A percentile compares a stretch with the other conserved stretches of the same genome.
phyloP scores from a whole-genome alignment of 2,329 filamentous ascomycete genomes.

The Epichloe elymi region DNA sequence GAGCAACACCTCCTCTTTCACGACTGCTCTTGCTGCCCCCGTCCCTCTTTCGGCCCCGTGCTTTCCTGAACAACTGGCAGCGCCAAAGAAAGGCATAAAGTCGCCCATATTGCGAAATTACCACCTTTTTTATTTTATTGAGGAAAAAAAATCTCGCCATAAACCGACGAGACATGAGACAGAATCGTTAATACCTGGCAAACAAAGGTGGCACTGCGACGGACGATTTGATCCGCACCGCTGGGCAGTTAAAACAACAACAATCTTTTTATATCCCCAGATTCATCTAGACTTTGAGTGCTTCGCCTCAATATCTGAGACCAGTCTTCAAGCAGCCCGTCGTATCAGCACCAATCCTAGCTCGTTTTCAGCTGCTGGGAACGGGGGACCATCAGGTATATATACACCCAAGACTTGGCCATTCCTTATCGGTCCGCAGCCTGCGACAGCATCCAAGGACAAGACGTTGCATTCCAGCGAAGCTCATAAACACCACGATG shows the following conservation, averaged over 20 bases:
- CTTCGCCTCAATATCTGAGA: neutral
- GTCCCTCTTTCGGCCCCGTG: neutral
- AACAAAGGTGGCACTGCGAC: slow-evolving; percentile 1
- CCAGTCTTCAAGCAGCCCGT: neutral
- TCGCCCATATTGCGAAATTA: neutral
- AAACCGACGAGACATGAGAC: slow-evolving; percentile 6
- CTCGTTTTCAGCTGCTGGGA: neutral
- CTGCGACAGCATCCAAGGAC: slow-evolving; percentile 10
- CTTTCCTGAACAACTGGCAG: neutral
- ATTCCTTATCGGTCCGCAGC: slow-evolving; percentile 15
- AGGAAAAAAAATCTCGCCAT: neutral
- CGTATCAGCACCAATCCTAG: neutral
- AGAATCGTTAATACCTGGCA: slow-evolving; percentile 2
- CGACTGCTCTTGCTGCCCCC: neutral
- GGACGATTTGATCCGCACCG: neutral
- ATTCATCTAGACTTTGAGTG: neutral
- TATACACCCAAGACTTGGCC: slow-evolving; percentile 4
- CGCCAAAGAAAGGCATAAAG: neutral
- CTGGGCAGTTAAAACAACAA: neutral
- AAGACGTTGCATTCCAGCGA: slow-evolving; percentile 16
- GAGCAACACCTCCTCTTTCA: slow-evolving; percentile 2
- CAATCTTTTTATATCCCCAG: neutral
- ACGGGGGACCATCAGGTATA: neutral
- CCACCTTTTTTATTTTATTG: neutral
- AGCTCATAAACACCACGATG: slow-evolving; percentile 27